These are phyloP conservation scores for Hygrophorus russula DNA, from an alignment of 768 basidiomycete species.

Conservation along the genomic window DNA sequence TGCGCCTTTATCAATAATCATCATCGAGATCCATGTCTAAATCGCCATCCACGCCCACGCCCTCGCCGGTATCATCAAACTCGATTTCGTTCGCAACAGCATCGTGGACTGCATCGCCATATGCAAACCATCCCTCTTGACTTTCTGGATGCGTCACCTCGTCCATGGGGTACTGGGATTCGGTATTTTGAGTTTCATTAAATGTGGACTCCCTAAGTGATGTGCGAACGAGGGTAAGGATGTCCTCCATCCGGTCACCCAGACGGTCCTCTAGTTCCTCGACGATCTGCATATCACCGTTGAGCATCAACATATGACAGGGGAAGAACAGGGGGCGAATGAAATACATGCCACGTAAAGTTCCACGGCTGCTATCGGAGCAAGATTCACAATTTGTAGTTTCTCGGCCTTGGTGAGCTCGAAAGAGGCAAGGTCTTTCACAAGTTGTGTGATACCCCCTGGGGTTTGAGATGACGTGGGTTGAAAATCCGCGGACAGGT, in stretches of 20 bases:
- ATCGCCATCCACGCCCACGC: constrained; percentile 58
- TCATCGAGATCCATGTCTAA: constrained; percentile 65
- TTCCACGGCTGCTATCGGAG: constrained; percentile 72
- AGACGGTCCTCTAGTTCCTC: constrained; percentile 86
- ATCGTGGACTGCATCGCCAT: constrained; percentile 26
- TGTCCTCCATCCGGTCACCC: constrained; percentile 54
- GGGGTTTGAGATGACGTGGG: constrained; percentile 57
- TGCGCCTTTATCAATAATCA: constrained; percentile 27
- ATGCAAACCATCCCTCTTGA: constrained; percentile 16
- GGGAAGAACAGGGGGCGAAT: not conserved
- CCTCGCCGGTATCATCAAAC: constrained; percentile 59
- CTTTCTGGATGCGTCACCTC: constrained; percentile 16
- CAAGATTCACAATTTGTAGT: constrained; percentile 84
- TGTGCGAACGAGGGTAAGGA: constrained; percentile 45
- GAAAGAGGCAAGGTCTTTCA: constrained; percentile 53
- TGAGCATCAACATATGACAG: not conserved
- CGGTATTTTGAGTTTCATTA: not conserved
- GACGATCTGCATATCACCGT: constrained; percentile 49
- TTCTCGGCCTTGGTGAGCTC: constrained; percentile 86
- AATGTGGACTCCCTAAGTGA: constrained; percentile 17
- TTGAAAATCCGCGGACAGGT: constrained; percentile 68
- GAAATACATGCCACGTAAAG: constrained; percentile 71
- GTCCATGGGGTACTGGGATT: no score
- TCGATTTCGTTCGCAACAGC: constrained; percentile 38
- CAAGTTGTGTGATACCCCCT: constrained; percentile 52